Evolutionary conservation across 2,329 filamentous ascomycete genomes (phyloP), one percentile per base, ranked within the genome.

Genomic region (Pseudopithomyces chartarum): DNA sequence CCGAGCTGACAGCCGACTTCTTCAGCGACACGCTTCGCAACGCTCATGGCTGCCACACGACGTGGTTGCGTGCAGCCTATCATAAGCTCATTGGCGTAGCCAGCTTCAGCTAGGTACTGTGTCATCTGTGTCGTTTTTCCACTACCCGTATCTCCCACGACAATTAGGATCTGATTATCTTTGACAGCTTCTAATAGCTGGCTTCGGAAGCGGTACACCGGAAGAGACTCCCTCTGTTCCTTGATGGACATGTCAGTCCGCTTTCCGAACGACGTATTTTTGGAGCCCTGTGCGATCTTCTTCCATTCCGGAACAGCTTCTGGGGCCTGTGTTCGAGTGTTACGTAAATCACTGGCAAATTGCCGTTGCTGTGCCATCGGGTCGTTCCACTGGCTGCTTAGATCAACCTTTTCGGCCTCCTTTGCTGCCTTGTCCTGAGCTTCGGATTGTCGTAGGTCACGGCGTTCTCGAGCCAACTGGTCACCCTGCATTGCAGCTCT

Each of bases 111-210:
- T 17, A 99, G 83, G 66, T 96, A 99, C 64, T 99, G 95, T 0
- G 95, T 97, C 54, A 99, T 76, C 73, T 99, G 95, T 0, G 95
- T 99, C 0, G 95, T 99, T 78, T 99, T 99, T 64, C 95, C 95
- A 0, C 92, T 97, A 13, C 95, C 95, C 50, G 95, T 99, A 74
- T 99, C 95, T 67, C 95, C 95, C 50, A 99, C 94, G 0, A 99
- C 94, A 70, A 99, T 96, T 60, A 99, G 76, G 44, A 99, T 85
- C 70, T 98, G 94, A 71, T 99, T 95, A 38, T 91, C 88, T 23
- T 83, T 81, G 2, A 99, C 89, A 20, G 95, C 95, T 65, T 96
- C 87, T 62, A 98, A 89, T 29, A 99, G 84, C 70, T 96, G 90
- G 49, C 86, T 89, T 53, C 94, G 87, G 79, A 99, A 97, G 52